Percentiles rank a stretch among this genome's conserved stretches.
Conservation (phyloP, 257 asterid genomes). For the Lantana camara region DNA sequence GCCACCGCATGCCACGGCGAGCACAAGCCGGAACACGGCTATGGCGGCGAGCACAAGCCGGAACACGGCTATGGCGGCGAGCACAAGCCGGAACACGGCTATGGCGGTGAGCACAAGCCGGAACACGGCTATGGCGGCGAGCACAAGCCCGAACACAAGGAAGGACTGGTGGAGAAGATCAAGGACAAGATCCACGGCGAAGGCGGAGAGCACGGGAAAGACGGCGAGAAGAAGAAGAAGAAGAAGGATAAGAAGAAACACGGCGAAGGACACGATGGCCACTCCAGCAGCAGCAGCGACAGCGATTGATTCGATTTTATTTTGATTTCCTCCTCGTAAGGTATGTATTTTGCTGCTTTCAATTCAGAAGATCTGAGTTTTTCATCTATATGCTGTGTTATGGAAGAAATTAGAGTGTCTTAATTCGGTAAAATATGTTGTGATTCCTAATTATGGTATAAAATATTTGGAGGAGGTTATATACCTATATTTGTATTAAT, state of each 20-base stretch:
- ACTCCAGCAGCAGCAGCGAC: conserved; percentile 49
- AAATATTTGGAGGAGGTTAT: no score
- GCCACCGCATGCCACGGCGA: conserved; percentile 6
- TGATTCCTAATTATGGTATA: no score
- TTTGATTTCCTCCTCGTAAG: not conserved
- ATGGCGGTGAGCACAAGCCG: no score
- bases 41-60: conserved; percentile 28
- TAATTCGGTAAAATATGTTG: no score
- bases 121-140: conserved; percentile 18
- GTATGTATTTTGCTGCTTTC: no score
- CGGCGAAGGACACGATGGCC: conserved; percentile 29
- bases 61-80: conserved; percentile 34
- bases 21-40: conserved; percentile 31
- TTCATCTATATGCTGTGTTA: no score
- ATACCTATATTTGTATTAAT: no score
- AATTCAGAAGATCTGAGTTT: no score
- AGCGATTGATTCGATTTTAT: conserved; percentile 35
- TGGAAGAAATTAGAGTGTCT: no score
- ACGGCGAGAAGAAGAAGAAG: conserved; percentile 42
- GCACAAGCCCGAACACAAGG: conserved; percentile 34
- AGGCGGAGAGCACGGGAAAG: conserved; percentile 23
- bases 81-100: conserved; percentile 27
- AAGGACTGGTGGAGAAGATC: conserved; percentile 42
- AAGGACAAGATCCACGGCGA: conserved; percentile 46
- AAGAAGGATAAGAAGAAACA: conserved; percentile 48